phyloP scores from a whole-genome alignment of 176 grass and related monocot genomes.

The Typha latifolia region DNA sequence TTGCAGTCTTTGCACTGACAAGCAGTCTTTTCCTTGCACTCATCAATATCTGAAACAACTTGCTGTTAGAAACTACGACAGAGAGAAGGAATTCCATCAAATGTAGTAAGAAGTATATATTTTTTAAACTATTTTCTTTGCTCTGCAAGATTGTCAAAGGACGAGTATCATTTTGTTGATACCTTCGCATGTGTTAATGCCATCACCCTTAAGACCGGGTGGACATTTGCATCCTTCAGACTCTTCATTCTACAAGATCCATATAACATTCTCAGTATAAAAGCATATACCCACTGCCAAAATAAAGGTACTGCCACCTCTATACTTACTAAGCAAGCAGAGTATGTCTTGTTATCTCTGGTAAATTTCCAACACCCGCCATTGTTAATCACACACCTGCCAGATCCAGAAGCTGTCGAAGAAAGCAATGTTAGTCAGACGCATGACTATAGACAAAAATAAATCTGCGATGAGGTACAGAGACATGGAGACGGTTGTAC shows the following conservation, averaged over 20 bases:
- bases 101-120: not conserved
- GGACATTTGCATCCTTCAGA: conserved; percentile 85
- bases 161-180: not conserved
- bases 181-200: conserved; percentile 71
- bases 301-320: conserved; percentile 2
- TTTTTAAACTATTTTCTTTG: too few relatives aligned
- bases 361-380: conserved; percentile 80
- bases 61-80: not conserved
- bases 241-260: conserved; percentile 46
- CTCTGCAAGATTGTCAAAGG: too few relatives aligned
- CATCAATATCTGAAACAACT: conserved; percentile 67
- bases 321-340: conserved; percentile 77
- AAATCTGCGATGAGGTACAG: conserved; percentile 14
- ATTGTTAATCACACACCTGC: conserved; percentile 69
- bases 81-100: not conserved
- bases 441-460: conserved; percentile 3
- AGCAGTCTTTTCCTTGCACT: conserved; percentile 51
- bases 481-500: not conserved
- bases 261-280: not conserved
- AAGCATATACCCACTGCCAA: not conserved
- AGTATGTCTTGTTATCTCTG: conserved; percentile 56
- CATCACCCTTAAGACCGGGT: conserved; percentile 61
- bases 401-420: conserved; percentile 63
- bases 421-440: conserved; percentile 16
- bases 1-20: conserved; percentile 78